phyloP scores from a whole-genome alignment of 768 basidiomycete genomes.

The Amanita phalloides region DNA sequence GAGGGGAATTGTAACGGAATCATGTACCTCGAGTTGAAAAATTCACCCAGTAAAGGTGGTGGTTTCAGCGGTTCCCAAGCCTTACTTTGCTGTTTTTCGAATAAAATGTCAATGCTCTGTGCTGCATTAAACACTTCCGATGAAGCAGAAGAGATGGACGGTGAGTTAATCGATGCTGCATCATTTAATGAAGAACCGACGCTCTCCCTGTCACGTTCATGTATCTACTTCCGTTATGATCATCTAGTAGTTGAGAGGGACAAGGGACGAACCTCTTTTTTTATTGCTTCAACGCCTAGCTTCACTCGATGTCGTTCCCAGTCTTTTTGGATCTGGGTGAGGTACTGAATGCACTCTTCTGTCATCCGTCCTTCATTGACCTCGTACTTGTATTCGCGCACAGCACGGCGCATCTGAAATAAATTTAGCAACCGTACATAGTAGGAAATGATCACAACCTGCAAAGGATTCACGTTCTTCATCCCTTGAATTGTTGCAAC shows the following conservation, averaged over 20 bases:
- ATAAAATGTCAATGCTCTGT: constrained; percentile 67
- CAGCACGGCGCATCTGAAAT: constrained; percentile 79
- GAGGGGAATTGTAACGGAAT: constrained; percentile 79
- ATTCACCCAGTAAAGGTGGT: constrained; percentile 78
- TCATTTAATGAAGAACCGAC: constrained; percentile 39
- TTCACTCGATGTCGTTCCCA: constrained; percentile 92
- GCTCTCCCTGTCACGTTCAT: constrained; percentile 57
- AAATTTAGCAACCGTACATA: neutral
- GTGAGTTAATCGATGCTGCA: constrained; percentile 18
- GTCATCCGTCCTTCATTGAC: constrained; percentile 88
- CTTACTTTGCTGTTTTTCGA: constrained; percentile 56
- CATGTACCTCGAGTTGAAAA: constrained; percentile 91
- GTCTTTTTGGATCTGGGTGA: constrained; percentile 91
- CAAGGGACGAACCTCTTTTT: constrained; percentile 54
- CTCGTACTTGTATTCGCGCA: constrained; percentile 90
- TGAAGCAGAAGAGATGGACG: constrained; percentile 23
- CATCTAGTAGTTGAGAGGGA: neutral
- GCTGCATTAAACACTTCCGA: constrained; percentile 29
- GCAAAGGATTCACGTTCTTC: constrained; percentile 82
- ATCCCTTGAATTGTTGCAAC: constrained; percentile 86
- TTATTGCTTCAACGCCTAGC: constrained; percentile 73
- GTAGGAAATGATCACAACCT: constrained; percentile 34
- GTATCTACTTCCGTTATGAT: constrained; percentile 33
- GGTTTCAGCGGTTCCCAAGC: constrained; percentile 72
- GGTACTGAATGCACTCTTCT: constrained; percentile 91